Evolutionary conservation across 306 rosid species (phyloP).

Genomic region (Fragaria nilgerrensis): DNA sequence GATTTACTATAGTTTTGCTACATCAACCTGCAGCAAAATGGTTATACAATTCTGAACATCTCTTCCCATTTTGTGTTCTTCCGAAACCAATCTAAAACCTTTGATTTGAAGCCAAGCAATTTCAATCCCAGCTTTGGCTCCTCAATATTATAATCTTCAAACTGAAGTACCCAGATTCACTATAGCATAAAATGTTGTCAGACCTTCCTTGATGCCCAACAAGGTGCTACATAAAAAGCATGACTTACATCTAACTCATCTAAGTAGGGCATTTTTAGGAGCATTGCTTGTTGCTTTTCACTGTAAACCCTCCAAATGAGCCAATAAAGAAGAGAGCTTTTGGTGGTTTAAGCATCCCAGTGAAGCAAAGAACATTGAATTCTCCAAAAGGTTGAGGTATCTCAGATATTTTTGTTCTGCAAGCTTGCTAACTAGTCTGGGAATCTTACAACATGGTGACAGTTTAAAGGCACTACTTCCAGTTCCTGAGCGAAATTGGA

Average conservation of each 20-base stretch:
- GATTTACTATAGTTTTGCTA: fast-evolving
- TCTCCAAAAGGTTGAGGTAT: neutral
- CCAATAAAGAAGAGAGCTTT: neutral
- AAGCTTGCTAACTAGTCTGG: neutral
- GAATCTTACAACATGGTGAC: neutral
- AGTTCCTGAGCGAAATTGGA: neutral
- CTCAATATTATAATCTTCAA: neutral
- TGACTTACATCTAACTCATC: neutral
- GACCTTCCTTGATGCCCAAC: neutral
- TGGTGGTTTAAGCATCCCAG: neutral
- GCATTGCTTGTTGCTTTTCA: neutral
- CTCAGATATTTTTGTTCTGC: neutral
- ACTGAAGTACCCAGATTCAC: neutral
- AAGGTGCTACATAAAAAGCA: neutral
- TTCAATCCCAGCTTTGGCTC: neutral
- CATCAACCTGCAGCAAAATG: fast-evolving
- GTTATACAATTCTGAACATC: neutral
- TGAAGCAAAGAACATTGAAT: neutral
- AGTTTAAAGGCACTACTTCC: neutral
- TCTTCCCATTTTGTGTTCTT: neutral
- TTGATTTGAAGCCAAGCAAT: neutral
- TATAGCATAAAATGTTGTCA: neutral
- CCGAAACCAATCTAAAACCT: neutral
- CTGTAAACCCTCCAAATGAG: neutral
- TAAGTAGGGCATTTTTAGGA: neutral